A percentile compares a stretch with the other conserved stretches of the same genome.
Conservation (phyloP, 768 basidiomycete genomes). For the Galerina sulciceps region DNA sequence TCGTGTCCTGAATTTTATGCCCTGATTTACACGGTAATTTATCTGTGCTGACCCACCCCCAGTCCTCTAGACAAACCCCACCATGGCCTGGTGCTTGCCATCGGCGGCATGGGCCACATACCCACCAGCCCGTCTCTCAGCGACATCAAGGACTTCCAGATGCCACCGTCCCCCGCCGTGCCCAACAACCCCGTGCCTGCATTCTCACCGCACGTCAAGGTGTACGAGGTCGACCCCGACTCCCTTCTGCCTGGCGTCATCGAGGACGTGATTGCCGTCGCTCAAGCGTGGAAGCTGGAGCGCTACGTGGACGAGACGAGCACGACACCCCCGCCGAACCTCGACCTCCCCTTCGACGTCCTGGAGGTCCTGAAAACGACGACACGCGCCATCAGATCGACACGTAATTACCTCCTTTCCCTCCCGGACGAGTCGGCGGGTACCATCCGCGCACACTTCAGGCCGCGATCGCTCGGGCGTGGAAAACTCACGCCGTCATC, state of each 20-base stretch:
- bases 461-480: slow-evolving; percentile 49
- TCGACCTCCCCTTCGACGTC: slow-evolving; percentile 51
- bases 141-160: slow-evolving; percentile 53
- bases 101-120: slow-evolving; percentile 61
- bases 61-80: slow-evolving; percentile 53
- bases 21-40: neutral
- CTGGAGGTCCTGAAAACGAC: slow-evolving; percentile 77
- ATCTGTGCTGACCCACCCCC: slow-evolving; percentile 6
- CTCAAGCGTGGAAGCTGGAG: slow-evolving; percentile 62
- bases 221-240: slow-evolving; percentile 76
- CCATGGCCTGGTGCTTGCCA: slow-evolving; percentile 74
- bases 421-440: slow-evolving; percentile 76
- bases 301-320: slow-evolving; percentile 6
- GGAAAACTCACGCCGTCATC: slow-evolving; percentile 31
- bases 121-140: slow-evolving; percentile 45
- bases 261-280: slow-evolving; percentile 69
- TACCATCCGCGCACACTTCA: slow-evolving; percentile 60
- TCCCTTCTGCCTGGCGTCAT: slow-evolving; percentile 77
- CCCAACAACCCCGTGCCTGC: slow-evolving; percentile 48
- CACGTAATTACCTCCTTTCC: slow-evolving; percentile 82
- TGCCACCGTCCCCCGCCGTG: slow-evolving; percentile 71
- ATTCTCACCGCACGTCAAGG: slow-evolving; percentile 62
- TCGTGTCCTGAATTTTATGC: neutral
- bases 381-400: slow-evolving; percentile 79
- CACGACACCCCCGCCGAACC: slow-evolving; percentile 7